These are phyloP conservation scores for Castanopsis chinensis DNA, from an alignment of 306 rosid genomes.

Conservation along the genomic window DNA sequence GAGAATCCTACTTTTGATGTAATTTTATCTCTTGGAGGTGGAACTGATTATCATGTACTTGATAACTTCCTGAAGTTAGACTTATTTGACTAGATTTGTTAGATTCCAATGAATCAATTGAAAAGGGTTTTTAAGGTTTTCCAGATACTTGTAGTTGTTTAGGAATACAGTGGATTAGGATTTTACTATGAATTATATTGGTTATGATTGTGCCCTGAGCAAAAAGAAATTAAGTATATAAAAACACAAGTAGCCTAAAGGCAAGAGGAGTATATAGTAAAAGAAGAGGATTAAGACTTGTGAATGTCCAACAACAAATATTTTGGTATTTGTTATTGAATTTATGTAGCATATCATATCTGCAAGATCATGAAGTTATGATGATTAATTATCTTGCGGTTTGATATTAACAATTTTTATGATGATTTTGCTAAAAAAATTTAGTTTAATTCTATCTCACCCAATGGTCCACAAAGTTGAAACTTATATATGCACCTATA, in stretches of 20 bases:
- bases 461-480: neutral
- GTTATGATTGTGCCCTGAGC: too few relatives aligned
- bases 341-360: too few relatives aligned
- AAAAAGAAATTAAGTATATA: too few relatives aligned
- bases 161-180: neutral
- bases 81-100: neutral
- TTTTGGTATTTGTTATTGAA: too few relatives aligned
- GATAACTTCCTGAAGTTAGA: neutral
- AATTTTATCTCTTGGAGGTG: neutral
- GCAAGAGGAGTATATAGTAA: too few relatives aligned
- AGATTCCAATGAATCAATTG: neutral
- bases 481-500: slow-evolving; percentile 7
- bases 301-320: too few relatives aligned
- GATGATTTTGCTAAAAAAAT: slow-evolving; percentile 2
- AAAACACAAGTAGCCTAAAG: too few relatives aligned
- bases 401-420: neutral
- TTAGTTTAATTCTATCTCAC: neutral
- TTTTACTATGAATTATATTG: too few relatives aligned
- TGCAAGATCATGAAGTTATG: neutral
- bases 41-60: neutral
- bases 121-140: neutral
- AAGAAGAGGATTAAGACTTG: too few relatives aligned
- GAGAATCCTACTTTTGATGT: too few relatives aligned
- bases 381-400: neutral
- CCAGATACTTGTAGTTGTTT: neutral